Base-by-base conservation (phyloP, 805 yeast species). In the Ogataea trehaloabstinens region DNA sequence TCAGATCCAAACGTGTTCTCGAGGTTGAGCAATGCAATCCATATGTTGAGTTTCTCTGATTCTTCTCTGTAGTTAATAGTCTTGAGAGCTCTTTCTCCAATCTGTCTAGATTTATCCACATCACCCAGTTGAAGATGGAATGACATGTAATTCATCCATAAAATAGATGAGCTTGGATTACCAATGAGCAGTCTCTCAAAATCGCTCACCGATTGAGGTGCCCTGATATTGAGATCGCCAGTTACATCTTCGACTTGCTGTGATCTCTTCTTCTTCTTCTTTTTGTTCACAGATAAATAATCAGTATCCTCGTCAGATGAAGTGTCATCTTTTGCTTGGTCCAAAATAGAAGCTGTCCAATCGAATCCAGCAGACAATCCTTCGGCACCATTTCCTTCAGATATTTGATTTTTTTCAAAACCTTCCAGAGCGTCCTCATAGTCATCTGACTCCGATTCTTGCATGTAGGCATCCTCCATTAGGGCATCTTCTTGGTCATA, bases 81-180 rank as follows among this genome's bases (percentile, higher is more conserved):
- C 67, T 86, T 86, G 58, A 93, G 73, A 2, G 98, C 99, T 46
- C 99, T 78, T 53, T 83, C 85, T 31, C 87, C 97, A 52, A 93
- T 79, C 60, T 87, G 95, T 53, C 99, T 80, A 7, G 97, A 96
- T 64, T 86, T 88, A 27, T 91, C 97, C 42, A 89, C 70, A 63
- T 93, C 99, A 68, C 96, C 85, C 46, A 91, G 71, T 63, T 90
- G 96, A 48, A 93, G 73, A 64, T 90, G 96, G 83, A 91, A 93
- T 4, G 98, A 90, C 96, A 93, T 93, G 66, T 85, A 93, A 66
- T 90, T 87, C 86, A 93, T 91, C 99, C 99, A 93, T 41, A 88
- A 65, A 24, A 90, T 76, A 1, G 99, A 91, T 3, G 96, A 87
- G 68, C 87, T 84, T 34, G 99, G 97, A 58, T 85, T 85, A 60